phyloP scores from a whole-genome alignment of 305 asterid species.

The Lippia alba region DNA sequence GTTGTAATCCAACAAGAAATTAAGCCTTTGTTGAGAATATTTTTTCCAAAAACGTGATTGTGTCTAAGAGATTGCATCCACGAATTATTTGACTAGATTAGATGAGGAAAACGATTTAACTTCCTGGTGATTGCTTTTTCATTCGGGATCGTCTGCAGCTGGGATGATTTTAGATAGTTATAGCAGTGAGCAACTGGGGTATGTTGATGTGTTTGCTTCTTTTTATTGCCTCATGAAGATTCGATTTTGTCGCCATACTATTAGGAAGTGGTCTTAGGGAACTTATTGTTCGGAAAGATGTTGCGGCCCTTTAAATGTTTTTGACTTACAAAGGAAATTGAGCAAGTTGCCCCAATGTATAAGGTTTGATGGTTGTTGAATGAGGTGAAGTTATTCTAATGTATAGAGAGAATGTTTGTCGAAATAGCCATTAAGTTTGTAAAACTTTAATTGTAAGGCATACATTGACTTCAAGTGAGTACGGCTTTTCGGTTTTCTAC shows the following conservation, averaged over 20 bases:
- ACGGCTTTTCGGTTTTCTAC: background rate
- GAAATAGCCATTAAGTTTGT: background rate
- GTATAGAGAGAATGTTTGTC: background rate
- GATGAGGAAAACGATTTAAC: background rate
- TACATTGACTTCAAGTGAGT: background rate
- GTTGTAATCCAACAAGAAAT: background rate
- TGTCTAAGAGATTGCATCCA: conserved; percentile 3
- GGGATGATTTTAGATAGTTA: background rate
- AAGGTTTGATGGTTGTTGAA: background rate
- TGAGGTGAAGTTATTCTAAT: background rate
- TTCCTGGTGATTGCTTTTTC: conserved; percentile 4
- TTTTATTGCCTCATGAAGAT: background rate
- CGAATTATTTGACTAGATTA: background rate
- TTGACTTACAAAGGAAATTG: background rate
- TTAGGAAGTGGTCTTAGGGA: background rate
- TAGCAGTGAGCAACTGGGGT: background rate
- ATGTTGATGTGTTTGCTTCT: background rate
- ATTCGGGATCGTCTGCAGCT: background rate
- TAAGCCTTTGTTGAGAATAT: conserved; percentile 1
- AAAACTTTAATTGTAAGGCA: background rate
- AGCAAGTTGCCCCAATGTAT: background rate
- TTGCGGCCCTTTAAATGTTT: background rate
- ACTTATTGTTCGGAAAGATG: background rate
- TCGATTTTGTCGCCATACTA: background rate
- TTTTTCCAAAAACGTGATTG: background rate